Evolutionary conservation across 192 early-diverging fungal species (phyloP), one percentile per base, ranked within the genome.

Genomic region (Borealophlyctis nickersoniae): DNA sequence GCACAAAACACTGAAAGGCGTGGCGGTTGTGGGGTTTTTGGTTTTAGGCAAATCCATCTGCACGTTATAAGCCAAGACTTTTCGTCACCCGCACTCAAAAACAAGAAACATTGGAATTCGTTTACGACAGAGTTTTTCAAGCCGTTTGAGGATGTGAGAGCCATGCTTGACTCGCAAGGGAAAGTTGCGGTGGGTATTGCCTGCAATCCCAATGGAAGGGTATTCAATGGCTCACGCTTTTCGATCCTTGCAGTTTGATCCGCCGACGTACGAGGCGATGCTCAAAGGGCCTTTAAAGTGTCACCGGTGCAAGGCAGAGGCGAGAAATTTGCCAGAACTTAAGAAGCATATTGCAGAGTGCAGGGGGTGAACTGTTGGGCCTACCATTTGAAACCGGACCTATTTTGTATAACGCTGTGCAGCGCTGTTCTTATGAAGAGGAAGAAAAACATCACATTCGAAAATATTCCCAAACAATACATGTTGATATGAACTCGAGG

Each of bases 61-160:
- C 87, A 89, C 60, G 68, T 89, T 11, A 82, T 89, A 28, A 76
- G 76, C 23, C 76, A 82, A 52, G 87, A 89, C 52, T 82, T 87
- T 64, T 63, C 74, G 27, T 74, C 81, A 1, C 34, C 65, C 0
- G 34, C 52, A 1, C 69, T 89, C 22, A 86, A 80, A 49, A 74
- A 67, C 34, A 87, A 87, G 63, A 70, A 74, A 28, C 87, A 89
- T 63, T 89, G 79, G 78, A 83, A 83, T 59, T 80, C 84, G 26
- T 89, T 89, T 63, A 84, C 77, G 3, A 85, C 82, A 0, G 9
- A 31, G 1, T 89, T 87, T 57, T 89, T 89, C 56, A 57, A 72
- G 11, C 39, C 67, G 16, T 70, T 74, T 24, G 68, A 77, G 2
- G 32, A 69, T 23, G 75, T 86, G 1, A 65, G 73, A 49, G 52